Base-by-base conservation (phyloP, 1,284 basidiomycete genomes). In the Moesziomyces parantarcticus region DNA sequence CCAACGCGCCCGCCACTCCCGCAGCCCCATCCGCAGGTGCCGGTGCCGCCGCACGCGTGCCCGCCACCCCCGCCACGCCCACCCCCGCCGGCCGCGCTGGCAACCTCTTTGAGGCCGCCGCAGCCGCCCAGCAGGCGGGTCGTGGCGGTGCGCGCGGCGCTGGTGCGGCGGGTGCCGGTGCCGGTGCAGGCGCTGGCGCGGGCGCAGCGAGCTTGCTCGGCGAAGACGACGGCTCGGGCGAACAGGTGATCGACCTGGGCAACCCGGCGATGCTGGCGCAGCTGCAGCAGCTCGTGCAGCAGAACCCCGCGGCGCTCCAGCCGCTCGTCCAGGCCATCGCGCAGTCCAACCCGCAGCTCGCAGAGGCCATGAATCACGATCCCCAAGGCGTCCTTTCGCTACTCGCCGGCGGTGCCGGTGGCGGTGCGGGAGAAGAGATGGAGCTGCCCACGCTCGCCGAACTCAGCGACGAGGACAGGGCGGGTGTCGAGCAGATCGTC, bases 1-100 rank as follows among this genome's bases (percentile, higher is more conserved):
- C 91, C 78, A 84, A 92, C 52, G 46, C 78, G 25, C 70, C 72
- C 53, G 65, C 82, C 86, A 87, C 89, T 42, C 69, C 81, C 86
- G 87, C 89, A 61, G 80, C 86, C 23, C 83, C 83, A 10, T 65
- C 84, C 29, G 82, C 86, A 39, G 79, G 85, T 43, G 74, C 82
- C 23, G n/a, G n/a, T n/a, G 71, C 79, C 58, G 84, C 79, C 58
- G 84, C 85, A 10, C 67, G 84, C 13, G 66, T 75, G 8, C 76
- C 81, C 3, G 62, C 68, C 22, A 64, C 77, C 1, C 70, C 74
- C 4, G 69, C 77, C 22, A 65, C 71, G 22, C 67, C 67, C 48
- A 62, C 44, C 40, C 63, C 75, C 3, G 73, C 76, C 13, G 67
- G 59, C 16, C 60, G 72, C n/a, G 71, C 78, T 0, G 83, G 84